Base-by-base conservation (phyloP, 495 filamentous ascomycete genomes). In the Daldinia caldariorum region DNA sequence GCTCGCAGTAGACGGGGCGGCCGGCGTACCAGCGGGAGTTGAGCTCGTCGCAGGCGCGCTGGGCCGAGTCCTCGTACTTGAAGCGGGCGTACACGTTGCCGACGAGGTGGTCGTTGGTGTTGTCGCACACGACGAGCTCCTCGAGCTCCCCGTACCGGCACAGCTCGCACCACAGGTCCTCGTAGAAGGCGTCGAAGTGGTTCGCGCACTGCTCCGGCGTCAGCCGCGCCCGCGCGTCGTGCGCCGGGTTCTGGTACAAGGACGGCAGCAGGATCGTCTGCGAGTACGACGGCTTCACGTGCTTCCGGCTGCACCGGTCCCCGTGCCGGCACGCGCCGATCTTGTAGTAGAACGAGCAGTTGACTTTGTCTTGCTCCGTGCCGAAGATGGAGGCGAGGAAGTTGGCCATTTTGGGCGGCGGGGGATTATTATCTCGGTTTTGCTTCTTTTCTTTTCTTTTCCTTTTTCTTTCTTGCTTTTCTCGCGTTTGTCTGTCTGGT, bases 351-450 rank as follows among this genome's bases (percentile, higher is more conserved):
- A 81, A 79, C 26, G 78, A 81, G 72, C 78, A 82, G 76, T 81
- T 81, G n/a, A 84, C 91, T 79, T 98, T 99, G 89, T 99, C 95
- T 79, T 97, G 96, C 85, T 99, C 96, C 7, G 95, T 99, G 75
- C 95, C 95, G 88, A 99, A 99, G 83, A 99, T 99, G 76, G 93
- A 97, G 79, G 95, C 95, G 79, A 99, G 93, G 78, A 98, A 99
- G 88, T 97, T 97, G 79, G 94, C 94, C 85, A 88, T 88, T 45
- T 73, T 83, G 61, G 60, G 29, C 20, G 41, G 43, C 43, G 4
- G 26, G 55, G 34, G 6, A 43, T 57, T 38, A 9, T 12, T 8
- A 47, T 5, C 53, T 43, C n/a, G 9, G 1, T 54, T 54, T 14
- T 34, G 50, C 1, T 10, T 39, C 13, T 14, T 38, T 13, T 6